Base-by-base conservation (phyloP, 1,139 yeast genomes). In the Arxiozyma bovina region DNA sequence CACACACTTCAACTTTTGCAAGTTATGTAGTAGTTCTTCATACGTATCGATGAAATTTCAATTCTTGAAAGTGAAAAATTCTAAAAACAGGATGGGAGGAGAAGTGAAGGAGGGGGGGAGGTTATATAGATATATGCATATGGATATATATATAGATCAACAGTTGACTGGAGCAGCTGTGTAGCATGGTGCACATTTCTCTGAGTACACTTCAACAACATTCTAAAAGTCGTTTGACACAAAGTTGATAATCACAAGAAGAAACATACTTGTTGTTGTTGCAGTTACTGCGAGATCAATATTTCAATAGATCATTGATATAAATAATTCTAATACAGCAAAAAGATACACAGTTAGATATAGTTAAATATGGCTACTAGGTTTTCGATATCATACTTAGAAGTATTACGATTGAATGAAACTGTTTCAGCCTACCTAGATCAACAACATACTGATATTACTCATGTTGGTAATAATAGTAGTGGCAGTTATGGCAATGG, bases 361-460 rank as follows among this genome's bases (percentile, higher is more conserved):
- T n/a, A 15, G 17, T 34, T 34, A 48, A 18, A 23, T 38, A 48
- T 48, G 40, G 18, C 50, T 30, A 30, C 44, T 8, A 53, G 59
- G 42, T 62, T 63, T 52, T 58, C 58, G 48, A 63, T 66, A 3
- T 60, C 66, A 1, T 67, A 63, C 53, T 61, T 67, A 46, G 71
- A 66, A 53, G 64, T 64, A 7, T 47, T 66, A 17, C 54, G 59
- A 25, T 56, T 60, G 34, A 62, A 60, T 34, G 45, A 52, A 22
- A 57, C 63, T 7, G 51, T 58, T 23, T 60, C 66, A 7, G 55
- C 60, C 51, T 61, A 61, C 58, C 60, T 56, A 56, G 58, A 64
- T 34, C 52, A 58, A 38, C 57, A 41, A 27, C 41, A 42, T 40
- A 41, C 45, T 4, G 21, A 41, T 18, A 48, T 7, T 23, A 48